These are phyloP conservation scores for Medakamo hakoo DNA, from an alignment of 139 green algal species.

Conservation along the genomic window DNA sequence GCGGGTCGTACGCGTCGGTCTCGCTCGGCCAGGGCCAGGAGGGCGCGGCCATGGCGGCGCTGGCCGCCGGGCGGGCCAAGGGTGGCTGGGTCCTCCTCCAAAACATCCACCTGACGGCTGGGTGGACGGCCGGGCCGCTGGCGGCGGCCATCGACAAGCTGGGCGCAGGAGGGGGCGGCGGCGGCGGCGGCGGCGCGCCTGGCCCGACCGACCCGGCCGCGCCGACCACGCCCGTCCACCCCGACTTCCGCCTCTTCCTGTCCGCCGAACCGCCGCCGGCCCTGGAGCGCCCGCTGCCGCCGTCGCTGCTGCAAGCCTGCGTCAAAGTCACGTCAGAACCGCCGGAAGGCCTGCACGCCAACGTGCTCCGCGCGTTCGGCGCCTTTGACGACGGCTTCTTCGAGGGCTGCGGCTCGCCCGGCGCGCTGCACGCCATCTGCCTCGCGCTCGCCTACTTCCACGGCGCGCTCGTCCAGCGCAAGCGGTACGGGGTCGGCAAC, in stretches of 20 bases:
- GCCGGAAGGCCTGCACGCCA: constrained; percentile 59
- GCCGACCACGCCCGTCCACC: neutral
- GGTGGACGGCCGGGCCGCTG: constrained; percentile 64
- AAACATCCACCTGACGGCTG: constrained; percentile 69
- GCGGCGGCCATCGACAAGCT: constrained; percentile 76
- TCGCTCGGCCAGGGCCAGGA: constrained; percentile 75
- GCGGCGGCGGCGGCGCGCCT: too few species aligned
- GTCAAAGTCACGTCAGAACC: constrained; percentile 92
- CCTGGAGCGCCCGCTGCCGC: constrained; percentile 65
- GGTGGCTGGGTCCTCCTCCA: constrained; percentile 91
- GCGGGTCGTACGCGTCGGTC: constrained; percentile 54
- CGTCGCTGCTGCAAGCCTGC: constrained; percentile 64
- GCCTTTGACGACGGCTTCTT: constrained; percentile 74
- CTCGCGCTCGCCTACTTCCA: constrained; percentile 90
- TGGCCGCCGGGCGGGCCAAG: constrained; percentile 63
- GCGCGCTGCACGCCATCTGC: constrained; percentile 48
- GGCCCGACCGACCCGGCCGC: neutral
- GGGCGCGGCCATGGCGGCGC: constrained; percentile 60
- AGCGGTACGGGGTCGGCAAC: constrained; percentile 90
- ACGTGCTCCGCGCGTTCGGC: constrained; percentile 59
- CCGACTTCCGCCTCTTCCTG: constrained; percentile 48
- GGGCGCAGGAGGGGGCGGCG: constrained; percentile 27
- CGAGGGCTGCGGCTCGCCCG: constrained; percentile 64
- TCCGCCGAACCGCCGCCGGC: constrained; percentile 70
- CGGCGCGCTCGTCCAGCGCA: constrained; percentile 69